phyloP scores from a whole-genome alignment of 2,329 filamentous ascomycete species.

The Colletotrichum melonis region DNA sequence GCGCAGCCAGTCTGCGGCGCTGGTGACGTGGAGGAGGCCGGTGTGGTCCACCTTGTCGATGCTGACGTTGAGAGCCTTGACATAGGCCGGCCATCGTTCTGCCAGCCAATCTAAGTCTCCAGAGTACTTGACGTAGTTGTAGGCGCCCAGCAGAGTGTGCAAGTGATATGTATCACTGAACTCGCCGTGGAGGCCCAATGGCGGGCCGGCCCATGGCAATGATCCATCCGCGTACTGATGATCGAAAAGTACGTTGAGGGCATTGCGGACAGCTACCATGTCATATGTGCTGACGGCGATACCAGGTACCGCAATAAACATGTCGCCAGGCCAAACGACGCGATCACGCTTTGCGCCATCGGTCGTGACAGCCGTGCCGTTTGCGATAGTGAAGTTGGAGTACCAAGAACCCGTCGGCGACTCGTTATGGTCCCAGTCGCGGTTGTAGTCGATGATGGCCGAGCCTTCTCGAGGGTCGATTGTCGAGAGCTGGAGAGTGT shows the following conservation, averaged over 20 bases:
- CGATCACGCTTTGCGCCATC: conserved; percentile 68
- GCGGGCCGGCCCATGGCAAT: conserved; percentile 62
- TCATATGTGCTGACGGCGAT: conserved; percentile 36
- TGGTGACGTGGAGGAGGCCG: conserved; percentile 61
- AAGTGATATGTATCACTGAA: conserved; percentile 68
- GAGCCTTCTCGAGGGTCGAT: conserved; percentile 48
- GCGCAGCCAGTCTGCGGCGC: conserved; percentile 63
- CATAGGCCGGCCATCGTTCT: conserved; percentile 58
- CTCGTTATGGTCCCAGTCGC: conserved; percentile 44
- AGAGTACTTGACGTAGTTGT: conserved; percentile 61
- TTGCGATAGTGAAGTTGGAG: conserved; percentile 45
- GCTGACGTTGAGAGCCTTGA: conserved; percentile 47
- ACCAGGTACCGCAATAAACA: conserved; percentile 54
- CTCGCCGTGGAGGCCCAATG: conserved; percentile 48
- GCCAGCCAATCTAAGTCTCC: conserved; percentile 56
- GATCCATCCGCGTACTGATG: conserved; percentile 54
- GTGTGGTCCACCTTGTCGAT: conserved; percentile 45
- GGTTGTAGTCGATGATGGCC: conserved; percentile 48
- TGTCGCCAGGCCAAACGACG: conserved; percentile 68
- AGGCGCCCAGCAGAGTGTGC: conserved; percentile 62
- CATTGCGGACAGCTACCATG: conserved; percentile 56
- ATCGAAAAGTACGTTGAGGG: conserved; percentile 55
- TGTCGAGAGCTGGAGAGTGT: conserved; percentile 49
- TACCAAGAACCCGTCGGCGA: conserved; percentile 48
- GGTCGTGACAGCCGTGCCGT: conserved; percentile 47